These are phyloP conservation scores for Avena eriantha DNA, from an alignment of 176 grass and related monocot species.

Conservation along the genomic window DNA sequence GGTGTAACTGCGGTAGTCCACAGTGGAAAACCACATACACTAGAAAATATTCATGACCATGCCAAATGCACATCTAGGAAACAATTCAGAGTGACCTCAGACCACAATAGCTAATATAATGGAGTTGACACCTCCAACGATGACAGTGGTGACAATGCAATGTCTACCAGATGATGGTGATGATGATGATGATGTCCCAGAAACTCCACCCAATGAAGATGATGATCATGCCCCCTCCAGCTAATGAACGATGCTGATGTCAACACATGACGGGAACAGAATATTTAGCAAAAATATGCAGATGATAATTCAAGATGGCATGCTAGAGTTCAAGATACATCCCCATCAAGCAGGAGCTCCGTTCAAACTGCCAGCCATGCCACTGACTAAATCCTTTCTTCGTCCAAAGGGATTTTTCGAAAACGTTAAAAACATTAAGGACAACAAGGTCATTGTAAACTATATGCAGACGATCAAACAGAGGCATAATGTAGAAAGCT, in stretches of 20 bases:
- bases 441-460: constrained; percentile 24
- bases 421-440: constrained; percentile 78
- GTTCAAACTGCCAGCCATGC: constrained; percentile 47
- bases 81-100: constrained; percentile 47
- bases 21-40: constrained; percentile 42
- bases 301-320: constrained; percentile 63
- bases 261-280: constrained; percentile 53
- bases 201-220: constrained; percentile 54
- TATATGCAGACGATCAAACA: constrained; percentile 15
- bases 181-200: constrained; percentile 66
- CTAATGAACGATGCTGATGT: constrained; percentile 59
- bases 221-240: constrained; percentile 57
- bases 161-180: constrained; percentile 65
- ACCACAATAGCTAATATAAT: constrained; percentile 43
- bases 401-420: constrained; percentile 95
- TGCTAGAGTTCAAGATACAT: constrained; percentile 65
- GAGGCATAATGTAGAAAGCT: not conserved
- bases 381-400: constrained; percentile 76
- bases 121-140: constrained; percentile 40
- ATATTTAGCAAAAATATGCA: constrained; percentile 68
- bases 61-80: constrained; percentile 63
- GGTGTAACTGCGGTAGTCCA: constrained; percentile 20
- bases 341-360: constrained; percentile 58
- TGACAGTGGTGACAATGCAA: constrained; percentile 71
- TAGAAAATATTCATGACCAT: constrained; percentile 44